phyloP scores from a whole-genome alignment of 2,329 filamentous ascomycete genomes.

The Exophiala sp. region DNA sequence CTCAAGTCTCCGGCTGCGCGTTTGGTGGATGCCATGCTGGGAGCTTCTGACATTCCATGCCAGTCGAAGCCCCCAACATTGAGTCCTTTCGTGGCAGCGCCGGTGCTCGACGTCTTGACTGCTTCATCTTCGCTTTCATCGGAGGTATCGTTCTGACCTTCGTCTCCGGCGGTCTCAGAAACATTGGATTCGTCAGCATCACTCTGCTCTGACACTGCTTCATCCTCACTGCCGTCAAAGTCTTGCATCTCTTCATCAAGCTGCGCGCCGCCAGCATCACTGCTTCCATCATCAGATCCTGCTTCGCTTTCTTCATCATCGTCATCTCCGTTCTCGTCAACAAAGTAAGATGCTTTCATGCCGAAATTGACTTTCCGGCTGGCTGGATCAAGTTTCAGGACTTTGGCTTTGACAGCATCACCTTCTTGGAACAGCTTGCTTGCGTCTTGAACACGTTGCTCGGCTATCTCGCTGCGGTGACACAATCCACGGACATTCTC shows the following conservation, averaged over 20 bases:
- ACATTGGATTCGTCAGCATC: slow-evolving; percentile 31
- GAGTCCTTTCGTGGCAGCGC: slow-evolving; percentile 47
- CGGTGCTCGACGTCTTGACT: slow-evolving; percentile 31
- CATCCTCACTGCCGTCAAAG: slow-evolving; percentile 40
- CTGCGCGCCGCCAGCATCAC: slow-evolving; percentile 35
- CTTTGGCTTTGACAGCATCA: slow-evolving; percentile 85
- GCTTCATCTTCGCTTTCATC: slow-evolving; percentile 34
- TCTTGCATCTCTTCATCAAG: slow-evolving; percentile 33
- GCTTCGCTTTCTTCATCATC: slow-evolving; percentile 43
- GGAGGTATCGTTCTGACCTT: slow-evolving; percentile 21
- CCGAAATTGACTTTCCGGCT: slow-evolving; percentile 81
- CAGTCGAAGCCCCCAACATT: slow-evolving; percentile 79
- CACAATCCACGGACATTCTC: slow-evolving; percentile 87
- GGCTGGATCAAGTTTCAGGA: slow-evolving; percentile 68
- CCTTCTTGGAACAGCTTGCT: slow-evolving; percentile 83
- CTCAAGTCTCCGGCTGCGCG: slow-evolving; percentile 49
- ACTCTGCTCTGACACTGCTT: slow-evolving; percentile 25
- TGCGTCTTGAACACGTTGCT: slow-evolving; percentile 74
- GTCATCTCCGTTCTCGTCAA: slow-evolving; percentile 52
- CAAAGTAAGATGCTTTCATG: slow-evolving; percentile 87
- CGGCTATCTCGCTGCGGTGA: slow-evolving; percentile 86
- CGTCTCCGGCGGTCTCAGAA: slow-evolving; percentile 35
- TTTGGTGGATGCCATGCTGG: slow-evolving; percentile 34
- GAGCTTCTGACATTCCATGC: slow-evolving; percentile 50
- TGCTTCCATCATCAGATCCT: slow-evolving; percentile 35